Evolutionary conservation across 2,329 filamentous ascomycete genomes (phyloP), one percentile per base, ranked within the genome.

Genomic region (Dissoconium aciculare): DNA sequence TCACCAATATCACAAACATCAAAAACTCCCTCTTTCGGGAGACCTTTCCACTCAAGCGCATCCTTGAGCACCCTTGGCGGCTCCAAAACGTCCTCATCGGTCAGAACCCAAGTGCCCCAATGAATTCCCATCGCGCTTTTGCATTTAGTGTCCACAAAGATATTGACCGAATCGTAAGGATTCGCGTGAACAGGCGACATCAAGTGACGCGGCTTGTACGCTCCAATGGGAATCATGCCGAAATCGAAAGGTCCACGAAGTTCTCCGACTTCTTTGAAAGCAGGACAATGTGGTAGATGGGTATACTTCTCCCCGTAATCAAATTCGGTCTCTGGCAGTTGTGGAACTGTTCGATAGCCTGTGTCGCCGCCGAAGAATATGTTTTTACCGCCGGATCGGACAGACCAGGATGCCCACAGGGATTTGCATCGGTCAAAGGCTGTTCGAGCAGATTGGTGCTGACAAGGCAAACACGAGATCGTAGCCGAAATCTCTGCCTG

Each of bases 151-250:
- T 94, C 85, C 5, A 64, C 55, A 55, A 93, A 93, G 44, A 95
- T 93, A 46, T 89, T 82, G 21, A 93, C 84, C 0, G 77, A 71
- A 51, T 95, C 87, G 42, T 73, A 75, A 0, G 87, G 87, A 51
- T 91, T 80, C 5, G 80, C 78, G 53, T 95, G 87, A 67, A 91
- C 75, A 12, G 73, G 62, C 27, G 75, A 83, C 63, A 89, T 85
- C 39, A 89, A 55, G 45, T 55, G 66, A 14, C 80, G 66, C 0
- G 79, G 80, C 36, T 71, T 64, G 55, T 94, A 94, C 2, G 85
- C 87, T 31, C 87, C 87, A 43, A 95, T 94, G 23, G 87, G 87
- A 41, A 95, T 89, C 33, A 94, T 59, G 0, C 87, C 87, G 5
- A 95, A 68, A 52, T 94, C 83, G 47, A 94, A 93, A 0, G 83